Conservation (phyloP, 2,329 filamentous ascomycete genomes). For the Elsinoe ampelina region DNA sequence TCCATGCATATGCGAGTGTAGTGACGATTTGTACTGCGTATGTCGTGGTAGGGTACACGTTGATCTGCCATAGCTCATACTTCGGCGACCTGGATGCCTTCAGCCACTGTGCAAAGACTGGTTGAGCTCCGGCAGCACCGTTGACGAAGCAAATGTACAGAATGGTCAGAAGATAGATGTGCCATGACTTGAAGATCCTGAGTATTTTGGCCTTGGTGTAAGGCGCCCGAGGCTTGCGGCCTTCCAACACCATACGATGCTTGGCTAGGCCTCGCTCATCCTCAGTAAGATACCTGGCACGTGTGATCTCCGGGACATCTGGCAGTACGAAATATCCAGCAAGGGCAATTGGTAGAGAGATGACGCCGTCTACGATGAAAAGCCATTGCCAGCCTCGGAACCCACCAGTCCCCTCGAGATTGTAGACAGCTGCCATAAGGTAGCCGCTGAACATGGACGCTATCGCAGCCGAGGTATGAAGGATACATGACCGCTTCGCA, state of each 20-base stretch:
- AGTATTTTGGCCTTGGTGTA: conserved; percentile 44
- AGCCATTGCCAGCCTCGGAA: conserved; percentile 46
- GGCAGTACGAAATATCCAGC: conserved; percentile 42
- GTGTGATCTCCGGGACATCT: conserved; percentile 43
- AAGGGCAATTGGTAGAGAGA: conserved; percentile 44
- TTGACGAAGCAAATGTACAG: conserved; percentile 59
- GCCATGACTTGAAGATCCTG: conserved; percentile 53
- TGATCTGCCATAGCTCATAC: conserved; percentile 46
- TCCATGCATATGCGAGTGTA: conserved; percentile 57
- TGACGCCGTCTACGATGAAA: conserved; percentile 45
- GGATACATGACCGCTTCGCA: conserved; percentile 45
- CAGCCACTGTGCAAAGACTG: conserved; percentile 45
- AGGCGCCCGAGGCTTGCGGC: conserved; percentile 35
- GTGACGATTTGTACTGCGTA: conserved; percentile 47
- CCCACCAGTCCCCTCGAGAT: conserved; percentile 39
- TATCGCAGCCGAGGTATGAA: conserved; percentile 40
- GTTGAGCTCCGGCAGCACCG: conserved; percentile 41
- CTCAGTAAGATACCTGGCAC: conserved; percentile 40
- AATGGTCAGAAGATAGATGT: conserved; percentile 49
- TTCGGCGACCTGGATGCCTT: conserved; percentile 34
- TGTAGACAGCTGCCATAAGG: conserved; percentile 46
- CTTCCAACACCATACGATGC: conserved; percentile 43
- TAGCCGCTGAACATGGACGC: conserved; percentile 44
- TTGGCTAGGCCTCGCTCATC: conserved; percentile 38
- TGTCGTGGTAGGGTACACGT: conserved; percentile 44